phyloP scores from a whole-genome alignment of 1,139 yeast species.

The Pichiaceae sp. region DNA sequence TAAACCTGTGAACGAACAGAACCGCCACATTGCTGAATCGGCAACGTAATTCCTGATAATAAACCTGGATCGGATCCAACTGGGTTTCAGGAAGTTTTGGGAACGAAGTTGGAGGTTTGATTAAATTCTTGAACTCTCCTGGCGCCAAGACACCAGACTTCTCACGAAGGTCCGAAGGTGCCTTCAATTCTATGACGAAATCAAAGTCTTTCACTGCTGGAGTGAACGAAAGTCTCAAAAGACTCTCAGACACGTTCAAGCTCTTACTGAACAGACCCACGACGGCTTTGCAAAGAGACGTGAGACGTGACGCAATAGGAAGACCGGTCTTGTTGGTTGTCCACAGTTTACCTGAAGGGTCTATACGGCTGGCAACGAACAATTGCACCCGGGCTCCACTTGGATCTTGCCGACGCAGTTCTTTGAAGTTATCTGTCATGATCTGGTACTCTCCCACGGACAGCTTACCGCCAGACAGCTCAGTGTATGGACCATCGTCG shows the following conservation, averaged over 20 bases:
- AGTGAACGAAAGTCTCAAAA: constrained; percentile 53
- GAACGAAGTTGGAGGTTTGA: constrained; percentile 29
- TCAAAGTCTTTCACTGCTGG: constrained; percentile 85
- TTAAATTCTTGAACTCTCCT: constrained; percentile 58
- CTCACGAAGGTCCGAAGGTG: constrained; percentile 28
- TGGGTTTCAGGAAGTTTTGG: constrained; percentile 35
- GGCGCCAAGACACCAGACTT: constrained; percentile 51
- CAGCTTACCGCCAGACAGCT: constrained; percentile 50
- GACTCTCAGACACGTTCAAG: constrained; percentile 26
- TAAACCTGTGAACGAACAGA: constrained; percentile 50
- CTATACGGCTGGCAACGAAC: constrained; percentile 75
- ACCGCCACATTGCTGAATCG: constrained; percentile 46
- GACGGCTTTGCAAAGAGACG: constrained; percentile 80
- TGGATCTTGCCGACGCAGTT: constrained; percentile 71
- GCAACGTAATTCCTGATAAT: constrained; percentile 46
- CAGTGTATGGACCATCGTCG: constrained; percentile 21
- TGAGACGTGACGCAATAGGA: constrained; percentile 79
- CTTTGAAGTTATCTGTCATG: constrained; percentile 55
- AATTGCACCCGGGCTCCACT: constrained; percentile 70
- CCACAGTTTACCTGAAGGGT: constrained; percentile 80
- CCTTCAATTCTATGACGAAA: constrained; percentile 51
- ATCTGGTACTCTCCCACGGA: constrained; percentile 54
- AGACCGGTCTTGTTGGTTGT: constrained; percentile 53
- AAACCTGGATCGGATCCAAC: constrained; percentile 49
- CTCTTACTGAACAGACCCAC: constrained; percentile 33